Evolutionary conservation across 2,329 filamentous ascomycete species (phyloP).

Genomic region (Fusarium beomiforme): DNA sequence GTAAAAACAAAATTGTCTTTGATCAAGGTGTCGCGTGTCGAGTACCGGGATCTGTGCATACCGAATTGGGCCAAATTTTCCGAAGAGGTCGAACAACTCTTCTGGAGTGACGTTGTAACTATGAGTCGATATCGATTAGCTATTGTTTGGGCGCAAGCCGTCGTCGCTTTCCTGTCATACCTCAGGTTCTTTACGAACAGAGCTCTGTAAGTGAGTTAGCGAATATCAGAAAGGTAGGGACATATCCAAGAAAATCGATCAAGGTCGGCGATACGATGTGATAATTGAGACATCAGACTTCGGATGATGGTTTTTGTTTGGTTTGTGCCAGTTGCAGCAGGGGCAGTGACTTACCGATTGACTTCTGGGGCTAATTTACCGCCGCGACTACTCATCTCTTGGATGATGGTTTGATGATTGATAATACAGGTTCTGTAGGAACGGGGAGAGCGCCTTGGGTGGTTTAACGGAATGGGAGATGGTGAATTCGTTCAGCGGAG

Average conservation of each 20-base stretch:
- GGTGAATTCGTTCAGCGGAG: conserved; percentile 46
- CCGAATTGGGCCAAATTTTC: conserved; percentile 96
- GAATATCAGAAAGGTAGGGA: conserved; percentile 9
- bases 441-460: conserved; percentile 39
- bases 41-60: conserved; percentile 58
- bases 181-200: conserved; percentile 99
- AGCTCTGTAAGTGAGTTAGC: conserved; percentile 72
- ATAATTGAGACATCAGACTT: conserved; percentile 19
- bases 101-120: conserved; percentile 99
- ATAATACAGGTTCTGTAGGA: conserved; percentile 47
- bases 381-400: conserved; percentile 96
- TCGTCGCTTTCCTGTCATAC: conserved; percentile 59
- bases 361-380: conserved; percentile 99
- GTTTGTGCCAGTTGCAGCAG: conserved; percentile 3
- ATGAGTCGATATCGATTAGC: conserved; percentile 65
- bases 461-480: conserved; percentile 40
- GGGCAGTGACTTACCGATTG: conserved; percentile 74
- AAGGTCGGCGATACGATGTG: conserved; percentile 13
- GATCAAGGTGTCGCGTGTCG: neutral
- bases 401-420: conserved; percentile 51
- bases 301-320: conserved; percentile 17
- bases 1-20: conserved; percentile 5
- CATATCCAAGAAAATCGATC: neutral
- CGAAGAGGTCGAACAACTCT: conserved; percentile 98
- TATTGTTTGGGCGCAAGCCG: conserved; percentile 14